Conservation (phyloP, 768 basidiomycete species). For the Hygrocybe coccinea region DNA sequence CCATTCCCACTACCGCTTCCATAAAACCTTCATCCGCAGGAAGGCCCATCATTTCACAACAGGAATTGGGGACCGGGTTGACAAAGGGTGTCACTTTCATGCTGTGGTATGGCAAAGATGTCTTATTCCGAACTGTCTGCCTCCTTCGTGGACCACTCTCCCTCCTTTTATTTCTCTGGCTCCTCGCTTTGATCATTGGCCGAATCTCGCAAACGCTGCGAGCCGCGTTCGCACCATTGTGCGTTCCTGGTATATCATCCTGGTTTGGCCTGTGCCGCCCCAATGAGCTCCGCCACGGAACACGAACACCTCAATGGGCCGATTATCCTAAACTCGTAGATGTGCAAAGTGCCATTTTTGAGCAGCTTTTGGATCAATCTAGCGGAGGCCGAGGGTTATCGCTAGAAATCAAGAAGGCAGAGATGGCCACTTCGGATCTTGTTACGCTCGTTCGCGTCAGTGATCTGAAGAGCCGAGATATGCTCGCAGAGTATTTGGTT, state of each 20-base stretch:
- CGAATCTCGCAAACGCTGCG: constrained; percentile 41
- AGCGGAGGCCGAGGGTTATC: constrained; percentile 56
- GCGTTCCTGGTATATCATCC: constrained; percentile 56
- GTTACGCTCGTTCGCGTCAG: constrained; percentile 59
- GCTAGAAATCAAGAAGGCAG: constrained; percentile 67
- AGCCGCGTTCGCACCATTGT: constrained; percentile 52
- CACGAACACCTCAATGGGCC: constrained; percentile 38
- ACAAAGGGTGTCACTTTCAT: constrained; percentile 28
- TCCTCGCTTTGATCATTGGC: constrained; percentile 44
- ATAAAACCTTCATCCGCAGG: background rate
- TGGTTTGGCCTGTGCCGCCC: constrained; percentile 38
- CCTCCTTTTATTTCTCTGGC: constrained; percentile 46
- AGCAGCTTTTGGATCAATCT: constrained; percentile 55
- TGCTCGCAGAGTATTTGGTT: constrained; percentile 45
- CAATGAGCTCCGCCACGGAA: background rate
- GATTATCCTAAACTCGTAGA: constrained; percentile 60
- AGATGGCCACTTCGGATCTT: constrained; percentile 72
- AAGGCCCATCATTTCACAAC: constrained; percentile 14
- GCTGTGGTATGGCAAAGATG: constrained; percentile 41
- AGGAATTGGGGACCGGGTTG: constrained; percentile 28
- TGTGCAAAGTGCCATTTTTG: constrained; percentile 57
- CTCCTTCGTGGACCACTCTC: constrained; percentile 55
- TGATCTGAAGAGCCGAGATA: constrained; percentile 53
- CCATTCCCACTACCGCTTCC: constrained; percentile 1
- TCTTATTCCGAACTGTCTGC: constrained; percentile 43